A percentile compares a stretch with the other conserved stretches of the same genome.
phyloP scores from a whole-genome alignment of 805 yeast species.

The Barnettozyma wickerhamii region DNA sequence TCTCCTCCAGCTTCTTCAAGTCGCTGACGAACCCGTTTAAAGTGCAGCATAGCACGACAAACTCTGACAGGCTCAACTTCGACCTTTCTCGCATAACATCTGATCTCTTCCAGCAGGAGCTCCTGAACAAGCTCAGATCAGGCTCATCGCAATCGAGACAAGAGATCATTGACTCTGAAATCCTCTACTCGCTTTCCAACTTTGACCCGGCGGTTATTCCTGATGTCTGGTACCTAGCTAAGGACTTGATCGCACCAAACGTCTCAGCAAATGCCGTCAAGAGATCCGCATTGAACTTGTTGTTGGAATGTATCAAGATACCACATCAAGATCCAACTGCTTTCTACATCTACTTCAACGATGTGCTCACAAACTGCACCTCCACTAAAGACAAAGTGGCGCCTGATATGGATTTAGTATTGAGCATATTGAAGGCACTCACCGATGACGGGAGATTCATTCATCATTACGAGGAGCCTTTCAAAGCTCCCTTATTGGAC shows the following conservation, averaged over 20 bases:
- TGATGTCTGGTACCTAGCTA: constrained; percentile 71
- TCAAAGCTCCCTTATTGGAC: constrained; percentile 34
- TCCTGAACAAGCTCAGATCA: constrained; percentile 35
- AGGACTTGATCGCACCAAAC: constrained; percentile 42
- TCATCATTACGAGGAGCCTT: constrained; percentile 45
- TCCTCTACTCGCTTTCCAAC: constrained; percentile 47
- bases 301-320: constrained; percentile 48
- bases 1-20: constrained; percentile 22
- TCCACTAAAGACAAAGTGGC: constrained; percentile 31
- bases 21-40: constrained; percentile 24
- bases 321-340: constrained; percentile 46
- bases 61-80: constrained; percentile 25
- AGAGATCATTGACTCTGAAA: constrained; percentile 42
- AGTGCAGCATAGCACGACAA: constrained; percentile 17
- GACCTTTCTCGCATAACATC: constrained; percentile 43
- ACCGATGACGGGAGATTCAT: constrained; percentile 52
- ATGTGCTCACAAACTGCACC: constrained; percentile 44
- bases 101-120: constrained; percentile 35
- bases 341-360: constrained; percentile 54
- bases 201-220: constrained; percentile 56
- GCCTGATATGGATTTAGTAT: constrained; percentile 47
- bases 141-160: constrained; percentile 37
- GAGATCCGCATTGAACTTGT: constrained; percentile 44
- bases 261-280: constrained; percentile 31
- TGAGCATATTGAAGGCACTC: constrained; percentile 41